Conservation (phyloP, 768 basidiomycete species). For the Nidularia pulvinata region DNA sequence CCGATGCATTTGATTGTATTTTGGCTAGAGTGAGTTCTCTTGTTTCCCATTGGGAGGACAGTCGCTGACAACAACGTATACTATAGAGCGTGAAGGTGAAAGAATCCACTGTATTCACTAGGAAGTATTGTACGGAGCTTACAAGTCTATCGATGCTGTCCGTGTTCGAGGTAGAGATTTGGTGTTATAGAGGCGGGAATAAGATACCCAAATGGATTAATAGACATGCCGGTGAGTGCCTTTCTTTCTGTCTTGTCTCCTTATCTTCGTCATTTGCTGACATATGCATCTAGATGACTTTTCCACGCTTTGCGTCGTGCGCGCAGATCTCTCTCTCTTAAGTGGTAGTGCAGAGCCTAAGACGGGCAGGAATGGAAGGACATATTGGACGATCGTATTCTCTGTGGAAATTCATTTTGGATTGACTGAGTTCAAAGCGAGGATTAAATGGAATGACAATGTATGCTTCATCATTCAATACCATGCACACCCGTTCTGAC, state of each 20-base stretch:
- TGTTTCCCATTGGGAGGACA: no score
- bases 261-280: neutral
- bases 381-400: conserved; percentile 85
- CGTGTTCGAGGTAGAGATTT: conserved; percentile 83
- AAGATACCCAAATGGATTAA: conserved; percentile 75
- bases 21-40: conserved; percentile 54
- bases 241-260: neutral
- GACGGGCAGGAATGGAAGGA: conserved; percentile 60
- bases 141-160: conserved; percentile 75
- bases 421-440: conserved; percentile 78
- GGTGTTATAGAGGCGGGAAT: conserved; percentile 82
- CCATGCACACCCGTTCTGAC: no score
- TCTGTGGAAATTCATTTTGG: conserved; percentile 85
- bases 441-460: conserved; percentile 83
- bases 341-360: conserved; percentile 73
- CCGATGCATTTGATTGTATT: conserved; percentile 84
- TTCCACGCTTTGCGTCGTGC: conserved; percentile 77
- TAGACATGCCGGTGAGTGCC: conserved; percentile 47
- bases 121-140: conserved; percentile 83
- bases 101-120: conserved; percentile 78
- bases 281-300: conserved; percentile 50
- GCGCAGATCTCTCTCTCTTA: conserved; percentile 74
- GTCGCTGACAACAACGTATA: no score
- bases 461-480: conserved; percentile 38
- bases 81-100: conserved; percentile 73